Percentiles rank a stretch among this genome's conserved stretches.
phyloP scores from a whole-genome alignment of 768 basidiomycete species.

The Cystofilobasidium bisporidii region DNA sequence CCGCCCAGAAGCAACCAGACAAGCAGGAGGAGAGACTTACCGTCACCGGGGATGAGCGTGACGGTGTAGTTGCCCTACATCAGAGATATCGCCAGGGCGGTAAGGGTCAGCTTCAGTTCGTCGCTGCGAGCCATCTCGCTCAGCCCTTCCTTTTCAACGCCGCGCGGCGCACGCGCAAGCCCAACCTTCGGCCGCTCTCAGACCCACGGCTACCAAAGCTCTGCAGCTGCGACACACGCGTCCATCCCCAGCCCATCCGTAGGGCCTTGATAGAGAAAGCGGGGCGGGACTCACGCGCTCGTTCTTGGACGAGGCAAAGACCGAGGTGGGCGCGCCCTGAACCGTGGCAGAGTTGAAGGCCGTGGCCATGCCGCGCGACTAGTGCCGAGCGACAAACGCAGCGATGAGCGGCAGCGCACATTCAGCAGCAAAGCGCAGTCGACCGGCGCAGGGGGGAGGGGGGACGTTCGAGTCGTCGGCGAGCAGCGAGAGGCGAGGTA shows the following conservation, averaged over 20 bases:
- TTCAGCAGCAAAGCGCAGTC: background rate
- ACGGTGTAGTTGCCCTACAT: conserved; percentile 88
- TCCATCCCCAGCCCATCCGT: too few species aligned
- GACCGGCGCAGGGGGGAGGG: background rate
- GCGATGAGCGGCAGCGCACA: too few species aligned
- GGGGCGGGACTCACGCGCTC: conserved; percentile 51
- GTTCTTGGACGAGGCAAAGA: conserved; percentile 84
- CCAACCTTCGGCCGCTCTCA: background rate
- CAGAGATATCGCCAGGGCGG: background rate
- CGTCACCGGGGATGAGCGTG: conserved; percentile 92
- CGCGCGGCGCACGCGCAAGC: too few species aligned
- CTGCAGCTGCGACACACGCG: too few species aligned
- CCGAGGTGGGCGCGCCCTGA: conserved; percentile 60
- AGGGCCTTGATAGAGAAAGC: too few species aligned
- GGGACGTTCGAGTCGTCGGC: background rate
- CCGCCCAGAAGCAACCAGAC: too few species aligned
- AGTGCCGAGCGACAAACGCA: conserved; percentile 3
- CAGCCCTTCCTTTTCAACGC: too few species aligned
- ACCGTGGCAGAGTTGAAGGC: conserved; percentile 38
- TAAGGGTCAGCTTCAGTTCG: conserved; percentile 5
- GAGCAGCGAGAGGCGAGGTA: conserved; percentile 13
- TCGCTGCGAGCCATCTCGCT: background rate
- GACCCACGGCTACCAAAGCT: too few species aligned
- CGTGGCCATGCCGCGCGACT: conserved; percentile 34
- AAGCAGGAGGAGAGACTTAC: conserved; percentile 45